phyloP scores from a whole-genome alignment of 345 rosid species.

The Gossypium ekmanianum region DNA sequence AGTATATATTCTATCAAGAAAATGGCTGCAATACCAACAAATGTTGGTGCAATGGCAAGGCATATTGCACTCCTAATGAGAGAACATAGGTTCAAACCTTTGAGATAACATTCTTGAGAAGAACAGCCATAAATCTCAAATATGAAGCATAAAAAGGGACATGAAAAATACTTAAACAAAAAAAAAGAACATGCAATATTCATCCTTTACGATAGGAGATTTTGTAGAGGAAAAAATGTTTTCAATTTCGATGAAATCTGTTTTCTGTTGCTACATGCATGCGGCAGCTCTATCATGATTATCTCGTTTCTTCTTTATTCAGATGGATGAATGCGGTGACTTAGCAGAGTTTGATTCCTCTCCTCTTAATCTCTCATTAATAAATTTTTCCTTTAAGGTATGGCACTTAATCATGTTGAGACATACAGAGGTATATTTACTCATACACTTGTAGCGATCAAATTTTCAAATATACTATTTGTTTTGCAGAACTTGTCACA shows the following conservation, averaged over 20 bases:
- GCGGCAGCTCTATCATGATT: neutral
- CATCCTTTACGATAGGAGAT: neutral
- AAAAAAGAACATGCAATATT: neutral
- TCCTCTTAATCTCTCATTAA: conserved; percentile 54
- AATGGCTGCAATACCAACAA: neutral
- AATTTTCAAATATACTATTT: neutral
- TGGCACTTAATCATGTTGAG: conserved; percentile 4
- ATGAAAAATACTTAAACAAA: too few species aligned
- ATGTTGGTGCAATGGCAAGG: too few species aligned
- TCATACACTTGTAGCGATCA: neutral
- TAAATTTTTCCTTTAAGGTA: conserved; percentile 86
- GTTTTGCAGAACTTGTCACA: conserved; percentile 69
- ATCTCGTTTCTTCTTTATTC: conserved; percentile 8
- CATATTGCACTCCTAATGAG: too few species aligned
- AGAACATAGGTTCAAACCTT: too few species aligned
- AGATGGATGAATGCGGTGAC: conserved; percentile 70
- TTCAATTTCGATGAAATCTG: neutral
- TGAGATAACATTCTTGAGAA: too few species aligned
- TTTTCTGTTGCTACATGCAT: neutral
- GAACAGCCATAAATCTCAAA: too few species aligned
- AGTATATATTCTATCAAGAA: neutral
- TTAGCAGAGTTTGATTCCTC: conserved; percentile 49
- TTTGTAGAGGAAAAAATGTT: neutral
- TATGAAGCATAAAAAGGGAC: too few species aligned
- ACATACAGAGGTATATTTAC: neutral